phyloP scores from a whole-genome alignment of 1,284 basidiomycete species.

The Ustilago nuda region DNA sequence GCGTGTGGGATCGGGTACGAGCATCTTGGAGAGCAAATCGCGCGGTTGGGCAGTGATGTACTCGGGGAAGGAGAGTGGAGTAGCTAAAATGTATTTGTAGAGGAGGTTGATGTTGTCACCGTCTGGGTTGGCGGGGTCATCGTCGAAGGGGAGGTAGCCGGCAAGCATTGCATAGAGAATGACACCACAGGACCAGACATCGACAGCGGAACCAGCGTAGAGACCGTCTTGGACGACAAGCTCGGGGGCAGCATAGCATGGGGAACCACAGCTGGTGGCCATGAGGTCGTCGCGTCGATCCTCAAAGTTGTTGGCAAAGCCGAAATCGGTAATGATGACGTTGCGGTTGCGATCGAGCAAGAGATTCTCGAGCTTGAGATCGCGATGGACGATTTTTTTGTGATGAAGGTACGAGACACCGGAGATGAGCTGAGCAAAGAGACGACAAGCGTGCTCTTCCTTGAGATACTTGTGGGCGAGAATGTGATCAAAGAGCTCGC shows the following conservation, averaged over 20 bases:
- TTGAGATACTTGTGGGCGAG: constrained; percentile 96
- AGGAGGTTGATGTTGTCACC: constrained; percentile 99
- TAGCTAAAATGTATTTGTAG: constrained; percentile 93
- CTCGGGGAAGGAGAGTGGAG: constrained; percentile 67
- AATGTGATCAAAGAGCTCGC: constrained; percentile 99
- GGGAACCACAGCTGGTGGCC: constrained; percentile 97
- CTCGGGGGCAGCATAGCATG: constrained; percentile 98
- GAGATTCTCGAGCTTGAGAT: constrained; percentile 98
- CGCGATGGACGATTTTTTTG: constrained; percentile 98
- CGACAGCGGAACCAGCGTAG: constrained; percentile 97
- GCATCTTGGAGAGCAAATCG: constrained; percentile 65
- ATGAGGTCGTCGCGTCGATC: constrained; percentile 84
- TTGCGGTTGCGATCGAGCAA: constrained; percentile 96
- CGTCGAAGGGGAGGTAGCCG: constrained; percentile 99
- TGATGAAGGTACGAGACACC: constrained; percentile 99
- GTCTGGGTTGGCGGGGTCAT: constrained; percentile 97
- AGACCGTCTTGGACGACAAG: constrained; percentile 98
- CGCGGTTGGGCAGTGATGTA: constrained; percentile 67
- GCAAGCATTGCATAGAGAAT: constrained; percentile 99
- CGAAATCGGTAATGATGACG: constrained; percentile 99
- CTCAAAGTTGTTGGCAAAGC: constrained; percentile 97
- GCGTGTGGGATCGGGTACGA: constrained; percentile 65
- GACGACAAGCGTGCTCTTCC: constrained; percentile 92
- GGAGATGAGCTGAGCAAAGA: constrained; percentile 98
- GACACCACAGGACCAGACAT: constrained; percentile 99